These are phyloP conservation scores for Trichoderma aggressivum DNA, from an alignment of 2,329 filamentous ascomycete species.

Conservation along the genomic window DNA sequence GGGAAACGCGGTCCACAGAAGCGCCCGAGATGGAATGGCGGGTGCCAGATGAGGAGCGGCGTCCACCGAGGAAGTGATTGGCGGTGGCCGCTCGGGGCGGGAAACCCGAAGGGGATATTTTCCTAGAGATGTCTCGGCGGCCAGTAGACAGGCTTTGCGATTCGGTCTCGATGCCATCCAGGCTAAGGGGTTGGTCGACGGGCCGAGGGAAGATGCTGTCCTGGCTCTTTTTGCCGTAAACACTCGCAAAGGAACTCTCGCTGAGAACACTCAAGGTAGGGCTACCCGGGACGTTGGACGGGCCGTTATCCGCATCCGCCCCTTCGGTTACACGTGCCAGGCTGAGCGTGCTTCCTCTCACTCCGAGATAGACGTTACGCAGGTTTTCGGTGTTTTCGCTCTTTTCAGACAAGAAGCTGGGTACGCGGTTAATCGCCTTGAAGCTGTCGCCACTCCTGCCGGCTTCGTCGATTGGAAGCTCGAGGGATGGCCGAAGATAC, in stretches of 20 bases:
- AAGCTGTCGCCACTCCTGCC: constrained; percentile 30
- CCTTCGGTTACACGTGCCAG: constrained; percentile 45
- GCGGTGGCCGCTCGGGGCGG: constrained; percentile 30
- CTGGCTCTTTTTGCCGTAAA: constrained; percentile 52
- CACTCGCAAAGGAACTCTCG: constrained; percentile 64
- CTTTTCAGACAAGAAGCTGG: constrained; percentile 60
- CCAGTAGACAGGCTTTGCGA: constrained; percentile 14
- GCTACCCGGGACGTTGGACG: constrained; percentile 45
- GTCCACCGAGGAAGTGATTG: constrained; percentile 6
- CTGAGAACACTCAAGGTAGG: constrained; percentile 63
- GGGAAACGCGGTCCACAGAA: constrained; percentile 26
- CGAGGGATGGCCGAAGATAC: constrained; percentile 24
- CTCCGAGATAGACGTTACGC: constrained; percentile 55
- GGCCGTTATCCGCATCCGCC: constrained; percentile 35
- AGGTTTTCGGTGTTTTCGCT: constrained; percentile 60
- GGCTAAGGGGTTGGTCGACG: constrained; percentile 31
- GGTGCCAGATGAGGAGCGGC: constrained; percentile 24
- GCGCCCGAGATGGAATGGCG: constrained; percentile 45
- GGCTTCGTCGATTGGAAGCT: constrained; percentile 23
- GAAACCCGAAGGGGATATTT: constrained; percentile 22
- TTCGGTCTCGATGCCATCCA: constrained; percentile 26
- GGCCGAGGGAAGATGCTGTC: constrained; percentile 26
- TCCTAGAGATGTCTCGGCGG: background rate
- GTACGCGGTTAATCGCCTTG: constrained; percentile 53
- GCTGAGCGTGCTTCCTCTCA: constrained; percentile 47